phyloP scores from a whole-genome alignment of 1,139 yeast species.

The Blastobotrys serpentis region DNA sequence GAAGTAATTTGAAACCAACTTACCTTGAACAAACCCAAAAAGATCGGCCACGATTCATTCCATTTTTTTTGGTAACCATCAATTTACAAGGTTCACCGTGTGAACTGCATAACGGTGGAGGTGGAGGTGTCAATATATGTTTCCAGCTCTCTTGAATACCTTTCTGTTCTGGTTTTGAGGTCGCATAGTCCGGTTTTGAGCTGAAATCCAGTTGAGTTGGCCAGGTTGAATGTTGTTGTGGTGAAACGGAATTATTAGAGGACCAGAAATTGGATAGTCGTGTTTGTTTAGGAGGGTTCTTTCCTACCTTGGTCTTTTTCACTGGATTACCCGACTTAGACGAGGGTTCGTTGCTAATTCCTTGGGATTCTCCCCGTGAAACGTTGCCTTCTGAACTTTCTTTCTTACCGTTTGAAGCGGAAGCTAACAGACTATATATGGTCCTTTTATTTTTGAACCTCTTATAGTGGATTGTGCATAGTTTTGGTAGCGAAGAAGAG shows the following conservation, averaged over 20 bases:
- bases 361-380: not conserved
- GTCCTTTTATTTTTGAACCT: not conserved
- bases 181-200: not conserved
- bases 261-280: not conserved
- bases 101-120: conserved; percentile 34
- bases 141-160: conserved; percentile 29
- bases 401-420: not conserved
- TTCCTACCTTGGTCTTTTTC: not conserved
- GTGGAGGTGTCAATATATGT: conserved; percentile 30
- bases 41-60: conserved; percentile 40
- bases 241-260: no score
- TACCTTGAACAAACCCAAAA: conserved; percentile 43
- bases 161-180: not conserved
- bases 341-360: no score
- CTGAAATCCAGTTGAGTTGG: no score
- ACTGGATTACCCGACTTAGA: no score
- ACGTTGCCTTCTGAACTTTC: not conserved
- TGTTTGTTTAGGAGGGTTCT: not conserved
- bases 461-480: not conserved
- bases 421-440: not conserved
- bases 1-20: conserved; percentile 16
- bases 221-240: no score
- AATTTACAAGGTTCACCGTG: conserved; percentile 41
- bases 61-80: conserved; percentile 36
- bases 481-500: not conserved